These are phyloP conservation scores for Sugiyamaella castrensis DNA, from an alignment of 1,139 yeast genomes.

Conservation along the genomic window DNA sequence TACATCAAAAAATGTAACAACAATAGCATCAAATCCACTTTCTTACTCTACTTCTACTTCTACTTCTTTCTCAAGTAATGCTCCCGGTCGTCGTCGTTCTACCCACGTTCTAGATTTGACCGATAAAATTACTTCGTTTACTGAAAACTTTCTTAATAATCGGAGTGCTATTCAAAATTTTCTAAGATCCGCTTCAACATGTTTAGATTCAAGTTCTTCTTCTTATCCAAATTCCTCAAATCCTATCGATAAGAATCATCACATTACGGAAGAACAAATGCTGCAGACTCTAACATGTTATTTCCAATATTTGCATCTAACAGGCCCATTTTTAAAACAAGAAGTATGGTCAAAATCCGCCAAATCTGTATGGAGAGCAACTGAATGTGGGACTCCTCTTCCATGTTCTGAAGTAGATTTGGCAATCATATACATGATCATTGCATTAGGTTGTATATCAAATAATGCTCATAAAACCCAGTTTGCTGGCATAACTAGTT, in stretches of 20 bases:
- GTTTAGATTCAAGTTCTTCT: too few relatives aligned
- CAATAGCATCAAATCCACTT: too few relatives aligned
- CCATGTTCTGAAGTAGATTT: constrained; percentile 20
- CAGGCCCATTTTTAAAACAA: constrained; percentile 26
- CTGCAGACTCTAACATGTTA: constrained; percentile 23
- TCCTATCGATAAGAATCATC: neutral
- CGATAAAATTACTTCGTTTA: constrained; percentile 9
- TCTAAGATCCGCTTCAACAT: too few relatives aligned
- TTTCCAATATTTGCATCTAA: constrained; percentile 21
- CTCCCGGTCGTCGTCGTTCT: constrained; percentile 6
- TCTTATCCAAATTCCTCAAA: too few relatives aligned
- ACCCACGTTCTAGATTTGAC: constrained; percentile 7
- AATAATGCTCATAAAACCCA: constrained; percentile 17
- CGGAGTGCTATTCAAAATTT: too few relatives aligned
- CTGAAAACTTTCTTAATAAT: constrained; percentile 3
- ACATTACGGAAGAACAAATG: constrained; percentile 29
- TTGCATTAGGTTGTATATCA: constrained; percentile 24
- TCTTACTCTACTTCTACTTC: constrained; percentile 1
- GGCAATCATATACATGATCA: constrained; percentile 25
- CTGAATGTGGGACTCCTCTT: constrained; percentile 22
- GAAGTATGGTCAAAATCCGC: constrained; percentile 25
- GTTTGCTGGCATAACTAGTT: constrained; percentile 22
- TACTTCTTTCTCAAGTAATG: neutral
- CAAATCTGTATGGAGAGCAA: constrained; percentile 25
- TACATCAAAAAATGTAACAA: too few relatives aligned